These are phyloP conservation scores for Penicillium cataractarum DNA, from an alignment of 495 filamentous ascomycete genomes.

Conservation along the genomic window DNA sequence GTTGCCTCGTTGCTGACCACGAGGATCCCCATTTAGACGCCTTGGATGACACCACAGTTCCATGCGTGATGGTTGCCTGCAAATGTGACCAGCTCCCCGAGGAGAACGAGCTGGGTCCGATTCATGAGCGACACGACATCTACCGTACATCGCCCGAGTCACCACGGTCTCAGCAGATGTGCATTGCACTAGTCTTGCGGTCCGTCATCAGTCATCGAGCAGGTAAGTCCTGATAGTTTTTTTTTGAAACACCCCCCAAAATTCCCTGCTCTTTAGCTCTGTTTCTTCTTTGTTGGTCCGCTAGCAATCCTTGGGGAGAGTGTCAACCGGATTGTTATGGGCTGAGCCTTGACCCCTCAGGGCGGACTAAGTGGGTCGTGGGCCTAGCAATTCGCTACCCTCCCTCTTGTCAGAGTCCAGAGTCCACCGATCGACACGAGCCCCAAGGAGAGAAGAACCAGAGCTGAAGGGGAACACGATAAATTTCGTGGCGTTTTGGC, in stretches of 20 bases:
- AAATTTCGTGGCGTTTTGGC: slow-evolving; percentile 19
- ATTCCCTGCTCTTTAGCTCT: not conserved
- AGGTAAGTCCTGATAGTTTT: slow-evolving; percentile 56
- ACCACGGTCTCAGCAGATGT: slow-evolving; percentile 75
- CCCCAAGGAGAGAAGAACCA: slow-evolving; percentile 5
- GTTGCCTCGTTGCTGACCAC: slow-evolving; percentile 2
- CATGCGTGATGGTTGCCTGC: slow-evolving; percentile 77
- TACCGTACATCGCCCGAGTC: slow-evolving; percentile 71
- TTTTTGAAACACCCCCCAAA: not conserved
- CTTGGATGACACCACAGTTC: slow-evolving; percentile 66
- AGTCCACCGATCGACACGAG: slow-evolving; percentile 30
- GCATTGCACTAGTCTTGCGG: slow-evolving; percentile 74
- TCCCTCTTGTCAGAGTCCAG: slow-evolving; percentile 20
- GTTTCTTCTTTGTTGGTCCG: slow-evolving; percentile 7
- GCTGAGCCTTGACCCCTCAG: slow-evolving; percentile 33
- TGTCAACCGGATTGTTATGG: slow-evolving; percentile 1
- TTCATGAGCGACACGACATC: slow-evolving; percentile 65
- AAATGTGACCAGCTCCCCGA: slow-evolving; percentile 77
- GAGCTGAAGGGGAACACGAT: slow-evolving; percentile 1
- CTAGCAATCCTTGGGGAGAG: not conserved
- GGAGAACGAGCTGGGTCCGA: slow-evolving; percentile 48
- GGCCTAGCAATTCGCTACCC: slow-evolving; percentile 39
- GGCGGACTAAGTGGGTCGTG: slow-evolving; percentile 38
- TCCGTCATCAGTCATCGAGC: slow-evolving; percentile 64
- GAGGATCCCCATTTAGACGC: slow-evolving; percentile 55